Percentiles rank a stretch among this genome's conserved stretches.
Evolutionary conservation across 2,329 filamentous ascomycete genomes (phyloP).

Genomic region (Colletotrichum musae): DNA sequence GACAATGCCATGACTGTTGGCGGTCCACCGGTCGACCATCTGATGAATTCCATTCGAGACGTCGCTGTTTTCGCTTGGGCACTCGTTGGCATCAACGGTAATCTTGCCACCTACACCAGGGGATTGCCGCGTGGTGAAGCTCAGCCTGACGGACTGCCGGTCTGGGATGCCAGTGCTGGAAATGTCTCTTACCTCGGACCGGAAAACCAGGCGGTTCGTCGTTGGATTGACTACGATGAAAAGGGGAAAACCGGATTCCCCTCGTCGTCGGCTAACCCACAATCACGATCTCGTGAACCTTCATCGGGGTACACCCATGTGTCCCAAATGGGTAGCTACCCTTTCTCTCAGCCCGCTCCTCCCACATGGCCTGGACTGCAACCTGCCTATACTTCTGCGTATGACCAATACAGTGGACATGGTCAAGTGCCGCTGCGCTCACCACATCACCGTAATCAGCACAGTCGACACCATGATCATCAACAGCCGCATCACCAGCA

Average conservation of each 20-base stretch:
- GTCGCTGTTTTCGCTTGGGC: slow-evolving; percentile 93
- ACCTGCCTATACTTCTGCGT: slow-evolving; percentile 36
- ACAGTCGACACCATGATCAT: background rate
- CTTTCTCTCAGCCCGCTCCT: slow-evolving; percentile 32
- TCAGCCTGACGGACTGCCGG: slow-evolving; percentile 69
- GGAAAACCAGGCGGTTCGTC: slow-evolving; percentile 52
- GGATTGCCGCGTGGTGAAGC: slow-evolving; percentile 76
- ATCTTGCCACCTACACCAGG: slow-evolving; percentile 74
- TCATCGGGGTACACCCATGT: slow-evolving; percentile 18
- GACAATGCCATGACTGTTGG: slow-evolving; percentile 62
- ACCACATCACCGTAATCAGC: background rate
- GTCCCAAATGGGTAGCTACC: slow-evolving; percentile 22
- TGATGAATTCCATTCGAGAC: slow-evolving; percentile 87
- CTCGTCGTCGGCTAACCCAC: slow-evolving; percentile 16
- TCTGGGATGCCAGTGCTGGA: slow-evolving; percentile 67
- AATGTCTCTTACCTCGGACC: slow-evolving; percentile 51
- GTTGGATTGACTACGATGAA: slow-evolving; percentile 45
- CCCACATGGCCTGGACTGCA: slow-evolving; percentile 36
- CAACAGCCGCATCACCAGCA: slow-evolving; percentile 16
- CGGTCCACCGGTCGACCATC: slow-evolving; percentile 71
- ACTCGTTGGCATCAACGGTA: slow-evolving; percentile 84
- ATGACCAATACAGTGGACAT: slow-evolving; percentile 19
- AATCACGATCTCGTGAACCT: slow-evolving; percentile 10
- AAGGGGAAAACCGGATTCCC: slow-evolving; percentile 31
- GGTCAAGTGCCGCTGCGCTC: background rate